Conservation (phyloP, 805 yeast genomes). For the Lipomyces spencermartinsiae region DNA sequence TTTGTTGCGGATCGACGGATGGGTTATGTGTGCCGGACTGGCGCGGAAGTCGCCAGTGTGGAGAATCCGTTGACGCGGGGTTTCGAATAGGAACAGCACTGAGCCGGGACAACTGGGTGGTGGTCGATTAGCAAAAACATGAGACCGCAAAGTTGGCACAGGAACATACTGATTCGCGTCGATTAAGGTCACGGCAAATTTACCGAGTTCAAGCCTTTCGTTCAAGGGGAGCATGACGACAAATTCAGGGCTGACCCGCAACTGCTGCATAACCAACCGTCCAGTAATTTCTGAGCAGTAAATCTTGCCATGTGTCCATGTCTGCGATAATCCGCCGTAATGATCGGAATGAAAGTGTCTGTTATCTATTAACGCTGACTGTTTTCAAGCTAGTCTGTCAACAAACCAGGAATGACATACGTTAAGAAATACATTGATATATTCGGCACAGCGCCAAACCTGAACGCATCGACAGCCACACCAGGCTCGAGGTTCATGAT, state of each 20-base stretch:
- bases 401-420: conserved; percentile 20
- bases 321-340: conserved; percentile 81
- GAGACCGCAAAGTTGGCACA: neutral
- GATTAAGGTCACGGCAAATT: conserved; percentile 61
- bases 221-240: conserved; percentile 55
- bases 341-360: conserved; percentile 92
- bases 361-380: neutral
- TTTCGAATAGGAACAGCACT: conserved; percentile 73
- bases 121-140: neutral
- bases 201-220: conserved; percentile 50
- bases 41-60: conserved; percentile 97
- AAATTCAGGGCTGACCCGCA: conserved; percentile 57
- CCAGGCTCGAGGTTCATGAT: conserved; percentile 42
- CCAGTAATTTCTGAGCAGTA: conserved; percentile 78
- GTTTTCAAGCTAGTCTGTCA: conserved; percentile 5
- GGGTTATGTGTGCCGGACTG: conserved; percentile 55
- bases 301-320: conserved; percentile 75
- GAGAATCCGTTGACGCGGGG: conserved; percentile 50
- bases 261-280: conserved; percentile 58
- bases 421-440: conserved; percentile 46
- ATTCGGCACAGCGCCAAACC: conserved; percentile 46
- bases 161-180: conserved; percentile 76
- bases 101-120: conserved; percentile 81
- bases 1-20: conserved; percentile 42
- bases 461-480: conserved; percentile 50